These are phyloP conservation scores for Blastobotrys persicus DNA, from an alignment of 1,139 yeast genomes.

Conservation along the genomic window DNA sequence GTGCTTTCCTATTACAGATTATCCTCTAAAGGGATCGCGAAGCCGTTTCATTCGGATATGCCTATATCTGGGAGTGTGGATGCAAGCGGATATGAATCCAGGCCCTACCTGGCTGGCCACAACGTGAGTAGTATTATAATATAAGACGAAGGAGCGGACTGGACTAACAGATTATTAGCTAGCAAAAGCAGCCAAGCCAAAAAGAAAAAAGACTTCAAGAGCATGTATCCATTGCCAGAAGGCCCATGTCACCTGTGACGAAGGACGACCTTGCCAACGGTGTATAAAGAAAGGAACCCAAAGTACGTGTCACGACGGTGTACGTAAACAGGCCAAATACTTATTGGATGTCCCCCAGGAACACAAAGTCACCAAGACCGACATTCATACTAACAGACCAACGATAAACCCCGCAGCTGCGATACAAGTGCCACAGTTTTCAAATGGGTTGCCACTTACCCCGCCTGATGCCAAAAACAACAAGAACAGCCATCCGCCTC, in stretches of 20 bases:
- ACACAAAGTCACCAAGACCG: background rate
- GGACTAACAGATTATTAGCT: background rate
- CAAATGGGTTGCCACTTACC: slow-evolving; percentile 13
- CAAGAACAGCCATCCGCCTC: background rate
- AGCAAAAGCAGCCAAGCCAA: slow-evolving; percentile 22
- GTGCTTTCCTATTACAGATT: too few relatives aligned
- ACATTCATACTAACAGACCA: slow-evolving; percentile 2
- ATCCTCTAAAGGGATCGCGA: background rate
- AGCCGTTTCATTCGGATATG: background rate
- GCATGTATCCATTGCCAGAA: slow-evolving; percentile 92
- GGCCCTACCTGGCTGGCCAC: background rate
- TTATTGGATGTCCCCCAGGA: slow-evolving; percentile 37
- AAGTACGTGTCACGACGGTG: slow-evolving; percentile 78
- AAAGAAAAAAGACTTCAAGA: slow-evolving; percentile 62
- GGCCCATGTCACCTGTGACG: slow-evolving; percentile 88
- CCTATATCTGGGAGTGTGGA: background rate
- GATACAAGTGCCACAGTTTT: slow-evolving; percentile 17
- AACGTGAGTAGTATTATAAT: background rate
- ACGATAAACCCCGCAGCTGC: slow-evolving; percentile 16
- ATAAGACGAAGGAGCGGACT: background rate
- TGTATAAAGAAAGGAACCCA: slow-evolving; percentile 72
- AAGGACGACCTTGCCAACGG: slow-evolving; percentile 71
- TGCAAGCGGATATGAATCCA: background rate
- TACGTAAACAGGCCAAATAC: slow-evolving; percentile 80
- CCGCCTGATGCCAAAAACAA: slow-evolving; percentile 16